Conservation (phyloP, 2,329 filamentous ascomycete species). For the Cercospora sp. region DNA sequence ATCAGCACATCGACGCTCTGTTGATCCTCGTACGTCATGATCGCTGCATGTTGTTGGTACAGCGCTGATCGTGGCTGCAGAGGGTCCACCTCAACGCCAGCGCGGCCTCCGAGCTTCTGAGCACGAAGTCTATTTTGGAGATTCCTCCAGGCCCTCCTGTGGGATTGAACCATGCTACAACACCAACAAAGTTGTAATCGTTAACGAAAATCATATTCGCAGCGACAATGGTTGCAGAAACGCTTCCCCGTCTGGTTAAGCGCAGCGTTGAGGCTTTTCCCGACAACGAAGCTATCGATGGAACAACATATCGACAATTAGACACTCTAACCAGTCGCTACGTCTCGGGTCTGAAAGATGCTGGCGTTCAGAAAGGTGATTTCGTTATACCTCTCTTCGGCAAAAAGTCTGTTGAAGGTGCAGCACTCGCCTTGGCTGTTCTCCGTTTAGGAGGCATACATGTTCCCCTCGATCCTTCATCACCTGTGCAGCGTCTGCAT, state of each 20-base stretch:
- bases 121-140: background rate
- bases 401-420: background rate
- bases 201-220: background rate
- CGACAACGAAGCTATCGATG: background rate
- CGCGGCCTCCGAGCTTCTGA: background rate
- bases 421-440: background rate
- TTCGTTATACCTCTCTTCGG: background rate
- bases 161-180: background rate
- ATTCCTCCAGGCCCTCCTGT: background rate
- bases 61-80: background rate
- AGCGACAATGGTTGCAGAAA: background rate
- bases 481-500: background rate
- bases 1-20: background rate
- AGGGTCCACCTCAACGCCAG: background rate
- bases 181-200: background rate
- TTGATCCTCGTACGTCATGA: background rate
- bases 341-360: background rate
- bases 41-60: background rate
- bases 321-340: background rate
- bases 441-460: background rate
- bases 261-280: background rate
- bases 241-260: background rate
- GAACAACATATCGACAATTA: background rate
- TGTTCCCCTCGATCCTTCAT: background rate
- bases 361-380: background rate